Evolutionary conservation across 257 asterid species (phyloP), one percentile per base, ranked within the genome.

Genomic region (Ilex asprella): DNA sequence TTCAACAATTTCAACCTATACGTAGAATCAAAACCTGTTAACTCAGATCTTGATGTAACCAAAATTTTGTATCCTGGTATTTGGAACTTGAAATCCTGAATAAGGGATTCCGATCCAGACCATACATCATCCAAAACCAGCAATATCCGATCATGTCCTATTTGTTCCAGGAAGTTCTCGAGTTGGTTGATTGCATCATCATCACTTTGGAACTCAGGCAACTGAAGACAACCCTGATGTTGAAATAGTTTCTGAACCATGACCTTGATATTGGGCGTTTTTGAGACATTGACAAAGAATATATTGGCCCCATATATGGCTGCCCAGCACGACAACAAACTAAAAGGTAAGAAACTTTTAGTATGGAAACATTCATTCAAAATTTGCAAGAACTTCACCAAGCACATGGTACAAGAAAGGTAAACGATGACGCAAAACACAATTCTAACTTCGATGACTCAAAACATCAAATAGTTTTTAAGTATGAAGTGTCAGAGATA

Each of bases 121-220:
- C 75, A 69, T 16, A 76, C 78, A 69, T 76, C 82, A 47, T 76
- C 82, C 50, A 76, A 67, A 54, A 76, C 82, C 44, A 76, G 65
- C 49, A 76, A 56, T 21, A 55, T 39, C 30, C 76, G 75, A 46
- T 30, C 12, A 2, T 51, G 55, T 30, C 52, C 12, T 8, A 32
- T 41, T 49, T 47, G 21, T 54, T 51, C 31, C 39, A 58, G 58
- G 50, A 76, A 14, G 31, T 7, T 30, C 54, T 76, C 67, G 21
- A 73, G 51, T 64, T 59, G 73, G 66, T 35, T 10, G 30, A 69
- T 62, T 39, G 76, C 78, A 50, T 31, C 76, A 27, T 73, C 58
- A 2, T 76, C 71, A 50, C 61, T 49, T 14, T 58, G 71, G 43
- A 76, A 76, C 1, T 46, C 46, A 21, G 72, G 65, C 41, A 54